Base-by-base conservation (phyloP, 2,329 filamentous ascomycete genomes). In the Stromatinia cepivora region DNA sequence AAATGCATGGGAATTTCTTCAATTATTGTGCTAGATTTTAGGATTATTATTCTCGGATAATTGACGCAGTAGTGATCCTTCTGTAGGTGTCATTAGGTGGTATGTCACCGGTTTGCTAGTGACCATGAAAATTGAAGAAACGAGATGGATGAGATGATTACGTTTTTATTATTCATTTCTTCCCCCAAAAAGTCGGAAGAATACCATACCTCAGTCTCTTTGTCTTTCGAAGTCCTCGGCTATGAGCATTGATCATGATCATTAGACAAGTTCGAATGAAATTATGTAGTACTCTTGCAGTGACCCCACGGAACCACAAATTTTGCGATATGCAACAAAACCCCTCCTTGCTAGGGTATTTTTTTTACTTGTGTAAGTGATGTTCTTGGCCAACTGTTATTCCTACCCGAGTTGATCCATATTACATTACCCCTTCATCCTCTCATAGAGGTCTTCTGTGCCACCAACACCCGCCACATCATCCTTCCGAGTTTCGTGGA, bases 281-380 rank as follows among this genome's bases (percentile, higher is more conserved):
- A 25, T 25, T 39, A 39, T 1, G 1, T 28, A 28, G 36, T 20
- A 20, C 6, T 9, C 50, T 11, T 20, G 13, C 31, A 17, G 9
- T 39, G n/a, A 8, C 31, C n/a, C 61, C n/a, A n/a, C 46, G 15
- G 46, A 42, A 52, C 31, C 34, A 64, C 10, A 10, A 52, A 53
- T 36, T 22, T 22, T 63, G n/a, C 31, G 61, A 52, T 52, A 63
- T 39, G 31, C 61, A 52, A 64, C 46, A 52, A 42, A 25, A 39
- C 4, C 4, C 46, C 22, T 28, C 15, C 39, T 28, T 2, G 17
- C 46, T 4, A 34, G 15, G 15, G 17, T 52, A 39, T 22, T 52
- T 64, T 64, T 9, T 31, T 64, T 52, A 64, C n/a, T 28, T 42
- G 31, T 64, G 48, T 39, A 64, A 39, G 15, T 28, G 22, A 22